Conservation (phyloP, 2,329 filamentous ascomycete genomes). For the Diaporthe aspalathi region DNA sequence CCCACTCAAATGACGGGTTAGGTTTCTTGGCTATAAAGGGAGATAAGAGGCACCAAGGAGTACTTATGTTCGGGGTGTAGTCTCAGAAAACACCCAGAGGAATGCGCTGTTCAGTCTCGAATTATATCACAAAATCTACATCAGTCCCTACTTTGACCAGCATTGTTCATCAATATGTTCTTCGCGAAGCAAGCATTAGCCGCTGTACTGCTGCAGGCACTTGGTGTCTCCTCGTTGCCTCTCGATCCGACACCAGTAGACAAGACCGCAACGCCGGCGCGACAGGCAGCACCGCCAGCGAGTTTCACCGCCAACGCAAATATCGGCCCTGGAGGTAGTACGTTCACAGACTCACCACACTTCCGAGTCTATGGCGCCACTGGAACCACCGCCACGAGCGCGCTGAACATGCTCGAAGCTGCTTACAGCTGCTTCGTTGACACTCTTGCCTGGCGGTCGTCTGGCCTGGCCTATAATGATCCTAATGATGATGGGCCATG, state of each 20-base stretch:
- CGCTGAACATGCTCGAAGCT: conserved; percentile 20
- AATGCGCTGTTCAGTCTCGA: too few species aligned
- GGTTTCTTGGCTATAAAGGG: conserved; percentile 9
- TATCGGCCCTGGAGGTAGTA: conserved; percentile 15
- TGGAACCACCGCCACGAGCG: conserved; percentile 41
- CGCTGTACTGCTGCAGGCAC: neutral
- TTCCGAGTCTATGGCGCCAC: conserved; percentile 18
- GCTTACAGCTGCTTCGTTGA: conserved; percentile 54
- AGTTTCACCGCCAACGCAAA: neutral
- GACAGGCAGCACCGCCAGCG: neutral
- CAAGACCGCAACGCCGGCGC: conserved; percentile 14
- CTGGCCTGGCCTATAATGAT: conserved; percentile 52
- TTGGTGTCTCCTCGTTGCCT: neutral
- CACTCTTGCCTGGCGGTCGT: conserved; percentile 52
- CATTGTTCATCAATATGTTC: neutral
- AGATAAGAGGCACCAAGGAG: neutral
- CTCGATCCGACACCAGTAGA: neutral
- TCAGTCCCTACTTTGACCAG: neutral
- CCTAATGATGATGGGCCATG: conserved; percentile 53
- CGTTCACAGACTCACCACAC: conserved; percentile 20
- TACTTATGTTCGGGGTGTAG: neutral
- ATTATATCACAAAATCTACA: too few species aligned
- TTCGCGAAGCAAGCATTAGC: conserved; percentile 7
- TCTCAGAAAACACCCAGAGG: neutral
- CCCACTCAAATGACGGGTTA: neutral